A percentile compares a stretch with the other conserved stretches of the same genome.
Conservation (phyloP, 2,329 filamentous ascomycete genomes). For the Byssoonygena ceratinophila region DNA sequence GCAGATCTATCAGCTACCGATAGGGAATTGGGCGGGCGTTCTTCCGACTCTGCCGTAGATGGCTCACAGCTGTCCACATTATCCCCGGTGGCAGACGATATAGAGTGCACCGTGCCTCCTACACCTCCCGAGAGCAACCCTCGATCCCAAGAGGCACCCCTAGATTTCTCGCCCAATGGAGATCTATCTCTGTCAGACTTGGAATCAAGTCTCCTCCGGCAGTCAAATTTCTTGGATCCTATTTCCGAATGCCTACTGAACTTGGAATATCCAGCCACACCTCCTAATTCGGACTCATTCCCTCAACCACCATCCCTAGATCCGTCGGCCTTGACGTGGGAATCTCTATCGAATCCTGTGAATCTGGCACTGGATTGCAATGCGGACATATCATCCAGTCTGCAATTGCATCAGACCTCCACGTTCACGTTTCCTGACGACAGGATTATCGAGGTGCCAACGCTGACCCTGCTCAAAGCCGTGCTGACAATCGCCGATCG, state of each 20-base stretch:
- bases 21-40: not conserved
- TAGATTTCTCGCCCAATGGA: not conserved
- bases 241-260: not conserved
- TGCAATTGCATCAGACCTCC: constrained; percentile 19
- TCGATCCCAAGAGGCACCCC: not conserved
- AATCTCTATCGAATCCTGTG: constrained; percentile 14
- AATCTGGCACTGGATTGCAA: constrained; percentile 3
- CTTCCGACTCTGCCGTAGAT: not conserved
- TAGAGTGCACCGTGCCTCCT: not conserved
- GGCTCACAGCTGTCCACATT: not conserved
- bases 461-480: constrained; percentile 41
- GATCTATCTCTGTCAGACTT: not conserved
- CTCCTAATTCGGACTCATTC: constrained; percentile 6
- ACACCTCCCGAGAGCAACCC: constrained; percentile 2
- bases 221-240: constrained; percentile 6
- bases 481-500: constrained; percentile 41
- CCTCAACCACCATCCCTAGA: constrained; percentile 2
- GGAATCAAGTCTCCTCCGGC: not conserved
- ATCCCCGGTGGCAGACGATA: not conserved
- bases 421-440: constrained; percentile 38
- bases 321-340: constrained; percentile 11
- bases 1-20: not conserved
- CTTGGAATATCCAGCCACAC: constrained; percentile 6
- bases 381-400: constrained; percentile 16
- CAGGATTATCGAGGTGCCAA: constrained; percentile 40